Base-by-base conservation (phyloP, 345 rosid genomes). In the Eucalyptus cloeziana region DNA sequence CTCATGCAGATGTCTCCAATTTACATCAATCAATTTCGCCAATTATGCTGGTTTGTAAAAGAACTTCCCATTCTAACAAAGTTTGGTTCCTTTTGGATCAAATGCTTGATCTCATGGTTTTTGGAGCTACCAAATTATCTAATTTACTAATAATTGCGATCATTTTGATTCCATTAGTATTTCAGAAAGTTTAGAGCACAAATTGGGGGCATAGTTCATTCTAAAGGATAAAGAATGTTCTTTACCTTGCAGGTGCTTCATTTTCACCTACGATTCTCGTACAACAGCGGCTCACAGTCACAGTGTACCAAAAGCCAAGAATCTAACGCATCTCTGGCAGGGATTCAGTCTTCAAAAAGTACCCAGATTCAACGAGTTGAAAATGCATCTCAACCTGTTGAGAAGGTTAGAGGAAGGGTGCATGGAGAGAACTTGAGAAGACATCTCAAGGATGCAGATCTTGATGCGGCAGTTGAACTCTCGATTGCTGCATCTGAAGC, bases 401-500 rank as follows among this genome's bases (percentile, higher is more conserved):
- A 64, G 43, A 62, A 86, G 52, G 88, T 86, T 54, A 62, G 87
- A 52, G 67, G 50, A 49, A 80, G 86, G 87, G 88, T 8, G 56
- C 40, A 25, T 88, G 90, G 86, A 83, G 91, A 87, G 88, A 90
- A 89, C 86, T 71, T 58, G 56, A 86, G 90, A 87, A 90, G 87
- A 86, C 87, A 64, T 69, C 91, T 87, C 9, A 86, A 90, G 64
- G 91, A 87, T 88, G 86, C 87, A 88, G 96, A 94, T 88, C 58
- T 92, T 43, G 71, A 86, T 91, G 92, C 90, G 67, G 94, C 94
- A 16, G 91, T 95, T 79, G 96, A 95, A 88, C 92, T 94, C 60
- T 95, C 95, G 31, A 90, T 95, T 89, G 95, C 96, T 52, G 97
- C 97, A 81, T 95, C 96, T 27, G 97, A 95, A 92, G 95, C 96